Conservation (phyloP, 2,329 filamentous ascomycete genomes). For the Aureobasidium musti region DNA sequence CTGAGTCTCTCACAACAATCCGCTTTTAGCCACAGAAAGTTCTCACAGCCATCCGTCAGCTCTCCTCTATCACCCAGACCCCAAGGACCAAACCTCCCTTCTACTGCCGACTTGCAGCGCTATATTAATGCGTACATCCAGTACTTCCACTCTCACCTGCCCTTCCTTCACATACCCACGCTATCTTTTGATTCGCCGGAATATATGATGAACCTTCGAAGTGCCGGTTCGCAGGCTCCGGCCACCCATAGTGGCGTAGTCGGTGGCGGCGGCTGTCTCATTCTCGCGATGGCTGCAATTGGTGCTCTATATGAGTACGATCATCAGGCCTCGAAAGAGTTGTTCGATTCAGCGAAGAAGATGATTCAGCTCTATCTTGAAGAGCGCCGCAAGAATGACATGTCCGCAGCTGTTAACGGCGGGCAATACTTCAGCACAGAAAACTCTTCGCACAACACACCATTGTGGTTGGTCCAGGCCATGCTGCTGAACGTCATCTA, state of each 20-base stretch:
- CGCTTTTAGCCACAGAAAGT: conserved; percentile 58
- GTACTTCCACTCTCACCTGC: conserved; percentile 90
- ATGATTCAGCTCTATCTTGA: conserved; percentile 94
- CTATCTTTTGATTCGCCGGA: conserved; percentile 83
- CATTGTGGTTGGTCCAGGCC: conserved; percentile 92
- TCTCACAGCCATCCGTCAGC: conserved; percentile 60
- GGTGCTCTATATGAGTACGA: conserved; percentile 88
- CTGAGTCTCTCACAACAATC: conserved; percentile 62
- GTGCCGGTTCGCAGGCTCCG: conserved; percentile 55
- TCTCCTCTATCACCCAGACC: conserved; percentile 51
- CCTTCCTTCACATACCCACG: conserved; percentile 91
- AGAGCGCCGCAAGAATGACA: conserved; percentile 82
- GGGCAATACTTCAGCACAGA: conserved; percentile 38
- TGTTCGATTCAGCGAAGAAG: conserved; percentile 93
- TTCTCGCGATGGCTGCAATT: conserved; percentile 84
- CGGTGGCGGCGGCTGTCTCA: conserved; percentile 81
- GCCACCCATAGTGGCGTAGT: conserved; percentile 58
- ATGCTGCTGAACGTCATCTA: conserved; percentile 97
- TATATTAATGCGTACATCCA: conserved; percentile 88
- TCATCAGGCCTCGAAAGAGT: conserved; percentile 71
- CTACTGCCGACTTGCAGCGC: conserved; percentile 81
- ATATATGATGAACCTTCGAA: conserved; percentile 62
- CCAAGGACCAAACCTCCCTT: conserved; percentile 64
- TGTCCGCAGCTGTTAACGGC: conserved; percentile 61
- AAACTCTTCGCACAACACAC: conserved; percentile 61